These are phyloP conservation scores for Geotrichum restrictum DNA, from an alignment of 1,139 yeast genomes.

Conservation along the genomic window DNA sequence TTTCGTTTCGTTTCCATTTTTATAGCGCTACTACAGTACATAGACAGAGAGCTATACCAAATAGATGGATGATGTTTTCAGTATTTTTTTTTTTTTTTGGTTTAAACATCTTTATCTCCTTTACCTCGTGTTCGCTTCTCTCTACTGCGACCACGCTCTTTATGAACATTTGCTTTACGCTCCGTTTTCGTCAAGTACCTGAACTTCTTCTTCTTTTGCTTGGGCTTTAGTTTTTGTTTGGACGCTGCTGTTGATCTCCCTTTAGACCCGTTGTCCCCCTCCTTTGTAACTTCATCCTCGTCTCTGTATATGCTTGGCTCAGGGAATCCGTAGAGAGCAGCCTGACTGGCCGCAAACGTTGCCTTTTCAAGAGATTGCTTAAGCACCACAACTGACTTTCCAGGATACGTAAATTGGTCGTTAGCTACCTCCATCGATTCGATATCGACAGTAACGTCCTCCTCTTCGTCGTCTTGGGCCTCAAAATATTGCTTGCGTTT, in stretches of 20 bases:
- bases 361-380: constrained; percentile 38
- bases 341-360: constrained; percentile 33
- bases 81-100: not conserved
- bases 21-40: too few relatives aligned
- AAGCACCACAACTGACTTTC: constrained; percentile 35
- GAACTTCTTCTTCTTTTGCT: constrained; percentile 69
- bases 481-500: constrained; percentile 58
- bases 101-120: too few relatives aligned
- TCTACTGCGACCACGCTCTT: constrained; percentile 43
- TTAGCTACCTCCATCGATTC: constrained; percentile 23
- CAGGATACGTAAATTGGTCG: constrained; percentile 33
- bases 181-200: constrained; percentile 79
- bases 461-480: constrained; percentile 30
- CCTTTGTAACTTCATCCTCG: constrained; percentile 20
- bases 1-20: too few relatives aligned
- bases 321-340: constrained; percentile 24
- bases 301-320: constrained; percentile 26
- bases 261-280: constrained; percentile 16
- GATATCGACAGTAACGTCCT: constrained; percentile 20
- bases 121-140: constrained; percentile 21
- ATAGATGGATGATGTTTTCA: too few relatives aligned
- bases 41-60: too few relatives aligned
- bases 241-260: not conserved
- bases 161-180: constrained; percentile 62
- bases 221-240: constrained; percentile 27